Evolutionary conservation across 108 stramenopile species (phyloP), one percentile per base, ranked within the genome.

Genomic region (Cylindrotheca fusiformis): DNA sequence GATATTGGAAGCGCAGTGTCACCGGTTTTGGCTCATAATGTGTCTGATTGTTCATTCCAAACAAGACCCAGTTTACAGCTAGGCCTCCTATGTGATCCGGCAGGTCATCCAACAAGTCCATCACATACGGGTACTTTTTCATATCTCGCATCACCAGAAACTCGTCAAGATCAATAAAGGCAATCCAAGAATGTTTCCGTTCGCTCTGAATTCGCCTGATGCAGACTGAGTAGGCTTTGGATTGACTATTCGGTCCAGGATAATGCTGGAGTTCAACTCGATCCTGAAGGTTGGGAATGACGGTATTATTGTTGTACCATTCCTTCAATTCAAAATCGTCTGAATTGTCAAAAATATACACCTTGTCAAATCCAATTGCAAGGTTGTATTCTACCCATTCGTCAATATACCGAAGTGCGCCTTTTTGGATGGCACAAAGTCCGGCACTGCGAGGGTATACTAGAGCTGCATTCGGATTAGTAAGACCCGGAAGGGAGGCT

Each of bases 381-480:
- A 48, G 32, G 55, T 89, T 58, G 57, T 84, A 89, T 26, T 86
- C 69, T 10, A 83, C 46, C 83, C 83, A 89, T 50, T 89, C 87
- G 51, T 85, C 79, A 30, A 89, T 26, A 45, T 86, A 89, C 1
- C 47, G 46, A 1, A 45, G 28, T 32, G 65, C 75, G 44, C 64
- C 58, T 48, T 79, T 78, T 48, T 67, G 59, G 58, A 78, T 72
- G 29, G 52, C 65, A 46, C 81, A 82, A 29, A 82, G 45, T 48
- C 57, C 75, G 10, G 36, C 36, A 41, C 36, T 41, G 36, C 14
- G n/a, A n/a, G n/a, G n/a, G n/a, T n/a, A n/a, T n/a, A n/a, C n/a
- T n/a, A n/a, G n/a, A n/a, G n/a, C n/a, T n/a, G n/a, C n/a, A n/a
- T n/a, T n/a, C n/a, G n/a, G n/a, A n/a, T n/a, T n/a, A n/a, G n/a